Evolutionary conservation across 495 filamentous ascomycete genomes (phyloP).

Genomic region (Trypethelium eluteriae): DNA sequence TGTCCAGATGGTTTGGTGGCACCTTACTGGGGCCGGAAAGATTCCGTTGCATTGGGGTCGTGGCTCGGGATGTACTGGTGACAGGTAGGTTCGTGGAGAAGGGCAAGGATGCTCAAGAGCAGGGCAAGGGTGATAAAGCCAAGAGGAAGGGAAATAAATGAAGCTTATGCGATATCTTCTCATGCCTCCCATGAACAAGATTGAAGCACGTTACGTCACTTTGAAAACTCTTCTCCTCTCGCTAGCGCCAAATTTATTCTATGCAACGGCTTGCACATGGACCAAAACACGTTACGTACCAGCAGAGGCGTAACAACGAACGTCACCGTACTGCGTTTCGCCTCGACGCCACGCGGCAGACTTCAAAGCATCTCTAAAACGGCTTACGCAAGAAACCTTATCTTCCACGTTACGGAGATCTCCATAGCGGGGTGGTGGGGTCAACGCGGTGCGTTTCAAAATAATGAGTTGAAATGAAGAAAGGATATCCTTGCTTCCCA

Average conservation of each 20-base stretch:
- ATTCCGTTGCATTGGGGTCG: slow-evolving; percentile 81
- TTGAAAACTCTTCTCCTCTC: background rate
- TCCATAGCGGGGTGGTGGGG: background rate
- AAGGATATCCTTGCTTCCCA: slow-evolving; percentile 2
- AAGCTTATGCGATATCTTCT: background rate
- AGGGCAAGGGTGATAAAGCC: slow-evolving; percentile 33
- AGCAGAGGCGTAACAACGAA: background rate
- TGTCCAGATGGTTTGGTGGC: slow-evolving; percentile 91
- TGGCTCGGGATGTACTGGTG: slow-evolving; percentile 76
- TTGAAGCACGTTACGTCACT: background rate
- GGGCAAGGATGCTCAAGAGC: slow-evolving; percentile 32
- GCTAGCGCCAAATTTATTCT: background rate
- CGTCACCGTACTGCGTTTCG: background rate
- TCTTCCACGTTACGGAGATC: background rate
- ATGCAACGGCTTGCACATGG: background rate
- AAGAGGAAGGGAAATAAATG: slow-evolving; percentile 27
- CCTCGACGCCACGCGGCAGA: background rate
- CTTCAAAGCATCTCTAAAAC: background rate
- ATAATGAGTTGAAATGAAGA: background rate
- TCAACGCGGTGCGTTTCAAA: background rate
- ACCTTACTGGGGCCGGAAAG: slow-evolving; percentile 77
- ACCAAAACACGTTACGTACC: background rate
- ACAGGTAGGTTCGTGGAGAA: slow-evolving; percentile 61
- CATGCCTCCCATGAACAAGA: background rate
- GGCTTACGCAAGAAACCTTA: slow-evolving; percentile 2